Base-by-base conservation (phyloP, 139 green algal species). In the Trebouxia sp. region DNA sequence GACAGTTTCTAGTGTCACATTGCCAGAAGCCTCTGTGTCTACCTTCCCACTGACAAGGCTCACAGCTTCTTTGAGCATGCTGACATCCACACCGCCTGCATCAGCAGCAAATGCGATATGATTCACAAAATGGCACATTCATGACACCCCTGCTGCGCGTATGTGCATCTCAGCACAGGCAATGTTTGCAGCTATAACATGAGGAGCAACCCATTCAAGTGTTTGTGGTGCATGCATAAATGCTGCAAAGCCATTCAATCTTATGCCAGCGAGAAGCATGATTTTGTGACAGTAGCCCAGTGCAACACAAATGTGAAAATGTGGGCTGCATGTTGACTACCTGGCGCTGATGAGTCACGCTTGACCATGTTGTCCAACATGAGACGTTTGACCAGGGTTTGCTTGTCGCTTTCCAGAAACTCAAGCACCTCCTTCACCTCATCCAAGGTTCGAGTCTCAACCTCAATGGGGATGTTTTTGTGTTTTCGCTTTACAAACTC, bases 281-380 rank as follows among this genome's bases (percentile, higher is more conserved):
- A n/a, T n/a, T n/a, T n/a, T n/a, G n/a, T n/a, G n/a, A n/a, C n/a
- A n/a, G n/a, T n/a, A n/a, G n/a, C n/a, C n/a, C n/a, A n/a, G n/a
- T n/a, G n/a, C n/a, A n/a, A n/a, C n/a, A n/a, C n/a, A n/a, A n/a
- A n/a, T n/a, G n/a, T n/a, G n/a, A n/a, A n/a, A n/a, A n/a, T n/a
- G n/a, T n/a, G n/a, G n/a, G n/a, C n/a, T n/a, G n/a, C n/a, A n/a
- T n/a, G n/a, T n/a, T n/a, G n/a, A n/a, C 32, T 74, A 80, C 83
- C 77, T 78, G 79, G 80, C n/a, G 53, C 50, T 5, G 38, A 48
- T 1, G 69, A 20, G 45, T 91, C 82, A 56, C 67, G 85, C 48
- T 55, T 67, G 8, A 91, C 89, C 97, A 99, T 99, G 90, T 99
- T 99, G 90, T 99, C 97, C 35, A 99, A 90, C 97, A 99, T 99